Base-by-base conservation (phyloP, 2,329 filamentous ascomycete species). In the Pseudopithomyces chartarum region DNA sequence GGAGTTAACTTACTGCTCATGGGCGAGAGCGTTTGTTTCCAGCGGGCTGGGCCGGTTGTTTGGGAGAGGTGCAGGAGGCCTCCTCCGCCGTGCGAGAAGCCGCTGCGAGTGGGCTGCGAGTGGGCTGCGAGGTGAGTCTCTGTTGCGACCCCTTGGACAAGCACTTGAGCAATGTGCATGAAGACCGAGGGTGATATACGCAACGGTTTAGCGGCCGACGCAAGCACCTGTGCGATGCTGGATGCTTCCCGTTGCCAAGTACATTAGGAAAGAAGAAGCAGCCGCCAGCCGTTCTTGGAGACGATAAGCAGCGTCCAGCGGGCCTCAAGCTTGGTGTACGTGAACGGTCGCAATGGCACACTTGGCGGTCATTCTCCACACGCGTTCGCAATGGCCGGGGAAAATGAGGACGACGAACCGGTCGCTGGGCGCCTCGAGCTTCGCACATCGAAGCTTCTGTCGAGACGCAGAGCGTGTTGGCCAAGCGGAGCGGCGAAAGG, bases 401-500 rank as follows among this genome's bases (percentile, higher is more conserved):
- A 50, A 33, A 17, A 55, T 29, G 26, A 42, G 39, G 55, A 55
- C 52, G 57, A 57, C 65, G 52, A 55, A 55, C 51, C 46, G 52
- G 43, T 45, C 26, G 19, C 63, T 68, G 36, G 65, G 63, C 59
- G 62, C 66, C 57, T 62, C 60, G 63, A 70, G 68, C 67, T 73
- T 73, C 57, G 50, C 56, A 39, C 44, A 52, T 53, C 61, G 55
- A 75, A 73, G 70, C 71, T 63, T 71, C 53, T 33, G 57, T 49
- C 66, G 68, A 62, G 64, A 73, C 71, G 57, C 58, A 61, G 56
- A 45, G 58, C 48, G 69, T 73, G 55, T 69, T 61, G 56, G 45
- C 57, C 48, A 58, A 65, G 66, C 61, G 62, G 64, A 60, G 60
- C 52, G 20, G 34, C 45, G 19, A 55, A 59, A 68, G 65, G 63